Evolutionary conservation across 306 rosid genomes (phyloP), one percentile per base, ranked within the genome.

Genomic region (Alnus rubra): DNA sequence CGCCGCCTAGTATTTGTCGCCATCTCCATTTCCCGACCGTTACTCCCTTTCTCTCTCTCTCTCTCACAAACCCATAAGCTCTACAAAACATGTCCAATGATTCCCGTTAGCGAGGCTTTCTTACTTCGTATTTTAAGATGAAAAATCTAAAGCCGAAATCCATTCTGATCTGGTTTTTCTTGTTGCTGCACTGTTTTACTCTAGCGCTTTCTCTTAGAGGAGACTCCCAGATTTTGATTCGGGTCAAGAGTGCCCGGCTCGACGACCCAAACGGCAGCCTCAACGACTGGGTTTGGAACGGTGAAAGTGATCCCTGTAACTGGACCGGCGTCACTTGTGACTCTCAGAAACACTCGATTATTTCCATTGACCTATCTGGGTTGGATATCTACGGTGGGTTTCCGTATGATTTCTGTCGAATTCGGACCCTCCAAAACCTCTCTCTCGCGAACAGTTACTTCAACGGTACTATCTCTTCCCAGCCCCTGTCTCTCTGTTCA

Each of bases 301-400:
- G 11, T 13, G 37, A 63, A 2, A 68, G 50, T 5, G 77, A 52
- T 73, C 89, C 94, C 19, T 95, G 98, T 79, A 82, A 76, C 71
- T 95, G 97, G 97, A 75, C 87, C 3, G 98, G 96, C 10, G 82
- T 95, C 64, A 82, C 86, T 50, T 93, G 98, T 78, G 93, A 89
- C 50, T 4, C 60, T 8, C 19, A 35, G 1, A 80, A 83, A 45
- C 52, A 3, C 9, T 84, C 88, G 0, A 81, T 95, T 30, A 39
- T 89, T 47, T 78, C 97, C 1, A 78, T 95, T 5, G 87, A 91
- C 73, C 76, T 95, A 19, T 42, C 88, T 4, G 71, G 56, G 14
- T 54, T 31, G 44, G 83, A 78, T 2, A 49, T 95, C 42, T 48
- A 35, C 47, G 98, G 97, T 7, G 76, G 65, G 5, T 91, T 95